phyloP scores from a whole-genome alignment of 352 stramenopile genomes.

The Phytophthora foliorum region DNA sequence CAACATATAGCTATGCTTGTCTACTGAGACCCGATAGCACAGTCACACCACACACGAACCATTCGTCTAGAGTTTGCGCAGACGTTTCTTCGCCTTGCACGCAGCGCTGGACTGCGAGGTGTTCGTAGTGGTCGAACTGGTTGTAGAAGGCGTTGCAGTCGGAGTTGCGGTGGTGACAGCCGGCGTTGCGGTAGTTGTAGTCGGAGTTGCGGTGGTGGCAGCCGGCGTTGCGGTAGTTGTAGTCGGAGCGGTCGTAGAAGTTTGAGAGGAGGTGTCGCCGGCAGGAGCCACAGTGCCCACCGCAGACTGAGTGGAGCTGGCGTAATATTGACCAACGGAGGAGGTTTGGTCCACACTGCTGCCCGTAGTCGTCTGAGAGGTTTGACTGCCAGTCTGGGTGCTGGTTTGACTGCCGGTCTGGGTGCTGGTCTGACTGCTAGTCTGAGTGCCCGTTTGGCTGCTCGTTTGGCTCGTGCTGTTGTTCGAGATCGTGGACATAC shows the following conservation, averaged over 20 bases:
- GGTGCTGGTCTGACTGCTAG: slow-evolving; percentile 14
- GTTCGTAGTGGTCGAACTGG: neutral
- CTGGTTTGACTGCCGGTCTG: slow-evolving; percentile 1
- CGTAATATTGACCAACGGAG: slow-evolving; percentile 19
- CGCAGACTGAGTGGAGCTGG: slow-evolving; percentile 23
- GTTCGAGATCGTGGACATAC: slow-evolving; percentile 34
- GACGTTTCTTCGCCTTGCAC: slow-evolving; percentile 37
- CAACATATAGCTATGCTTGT: neutral
- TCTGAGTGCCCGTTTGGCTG: slow-evolving; percentile 10
- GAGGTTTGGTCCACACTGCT: slow-evolving; percentile 23
- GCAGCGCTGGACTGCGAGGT: slow-evolving; percentile 16
- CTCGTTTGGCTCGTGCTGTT: slow-evolving; percentile 27
- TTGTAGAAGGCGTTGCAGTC: slow-evolving; percentile 1
- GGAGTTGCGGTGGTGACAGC: slow-evolving; percentile 4
- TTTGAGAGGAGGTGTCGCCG: slow-evolving; percentile 18
- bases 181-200: slow-evolving; percentile 7
- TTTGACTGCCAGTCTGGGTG: slow-evolving; percentile 17
- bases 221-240: slow-evolving; percentile 2
- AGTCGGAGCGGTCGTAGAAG: slow-evolving; percentile 12
- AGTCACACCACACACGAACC: slow-evolving; percentile 3
- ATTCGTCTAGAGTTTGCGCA: slow-evolving; percentile 31
- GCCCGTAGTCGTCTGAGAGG: slow-evolving; percentile 13
- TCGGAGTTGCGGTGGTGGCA: slow-evolving; percentile 16
- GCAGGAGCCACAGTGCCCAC: slow-evolving; percentile 30
- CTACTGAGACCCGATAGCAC: neutral